Percentiles rank a stretch among this genome's conserved stretches.
phyloP scores from a whole-genome alignment of 257 asterid species.

The Przewalskia tangutica region DNA sequence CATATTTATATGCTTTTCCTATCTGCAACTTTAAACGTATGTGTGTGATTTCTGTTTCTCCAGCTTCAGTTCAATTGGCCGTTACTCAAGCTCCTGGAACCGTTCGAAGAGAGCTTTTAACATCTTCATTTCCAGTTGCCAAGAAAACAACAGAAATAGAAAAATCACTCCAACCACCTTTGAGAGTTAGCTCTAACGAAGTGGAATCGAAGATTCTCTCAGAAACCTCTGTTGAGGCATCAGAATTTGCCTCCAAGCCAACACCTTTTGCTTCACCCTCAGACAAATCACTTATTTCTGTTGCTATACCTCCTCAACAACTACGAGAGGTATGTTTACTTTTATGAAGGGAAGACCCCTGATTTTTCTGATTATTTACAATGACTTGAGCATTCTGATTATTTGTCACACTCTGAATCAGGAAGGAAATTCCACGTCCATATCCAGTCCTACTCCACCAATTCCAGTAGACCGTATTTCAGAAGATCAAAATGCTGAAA shows the following conservation, averaged over 20 bases:
- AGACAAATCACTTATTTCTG: neutral
- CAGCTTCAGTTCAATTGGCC: conserved; percentile 1
- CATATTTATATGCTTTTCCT: neutral
- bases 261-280: neutral
- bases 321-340: conserved; percentile 12
- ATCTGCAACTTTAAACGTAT: conserved; percentile 1
- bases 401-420: neutral
- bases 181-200: neutral
- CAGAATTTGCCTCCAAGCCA: conserved; percentile 8
- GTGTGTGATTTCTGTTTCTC: neutral
- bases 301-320: neutral
- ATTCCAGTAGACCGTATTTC: neutral
- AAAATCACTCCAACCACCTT: neutral
- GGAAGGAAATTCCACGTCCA: neutral
- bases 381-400: neutral
- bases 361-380: neutral
- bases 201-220: conserved; percentile 8
- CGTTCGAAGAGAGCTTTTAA: neutral
- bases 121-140: conserved; percentile 4
- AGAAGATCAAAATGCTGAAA: neutral
- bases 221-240: neutral
- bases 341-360: conserved; percentile 5
- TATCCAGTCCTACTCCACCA: neutral
- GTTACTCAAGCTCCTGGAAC: neutral
- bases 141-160: conserved; percentile 2